Percentiles rank a stretch among this genome's conserved stretches.
Conservation (phyloP, 208 protist species). For the Leishmania tarentolae region DNA sequence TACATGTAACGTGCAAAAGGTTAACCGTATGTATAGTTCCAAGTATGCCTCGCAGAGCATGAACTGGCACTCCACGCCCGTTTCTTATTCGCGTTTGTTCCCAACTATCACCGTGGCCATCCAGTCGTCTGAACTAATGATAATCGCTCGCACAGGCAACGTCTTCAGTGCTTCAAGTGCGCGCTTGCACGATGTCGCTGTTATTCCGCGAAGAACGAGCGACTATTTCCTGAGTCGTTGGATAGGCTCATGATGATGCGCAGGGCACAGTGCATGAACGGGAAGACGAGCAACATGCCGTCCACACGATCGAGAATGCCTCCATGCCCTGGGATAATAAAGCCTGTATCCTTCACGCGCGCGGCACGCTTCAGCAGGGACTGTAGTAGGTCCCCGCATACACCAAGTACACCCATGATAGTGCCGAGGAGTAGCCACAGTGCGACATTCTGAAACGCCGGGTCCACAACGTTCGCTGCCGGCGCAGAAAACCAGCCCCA, state of each 20-base stretch:
- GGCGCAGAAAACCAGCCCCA: conserved; percentile 21
- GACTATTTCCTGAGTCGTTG: neutral
- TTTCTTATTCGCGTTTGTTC: neutral
- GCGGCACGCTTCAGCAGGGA: conserved; percentile 88
- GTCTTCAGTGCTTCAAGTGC: neutral
- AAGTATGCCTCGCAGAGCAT: neutral
- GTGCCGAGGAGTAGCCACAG: conserved; percentile 63
- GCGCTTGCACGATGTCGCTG: neutral
- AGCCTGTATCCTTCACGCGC: conserved; percentile 84
- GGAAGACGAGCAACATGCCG: conserved; percentile 79
- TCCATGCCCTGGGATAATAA: conserved; percentile 88
- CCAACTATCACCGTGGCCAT: neutral
- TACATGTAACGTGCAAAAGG: neutral
- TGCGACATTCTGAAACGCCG: conserved; percentile 37
- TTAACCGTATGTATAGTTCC: neutral
- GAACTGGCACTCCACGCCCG: neutral
- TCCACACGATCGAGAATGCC: conserved; percentile 92
- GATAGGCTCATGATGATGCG: conserved; percentile 29
- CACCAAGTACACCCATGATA: conserved; percentile 66
- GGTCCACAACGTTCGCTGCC: conserved; percentile 26
- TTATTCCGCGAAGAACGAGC: neutral
- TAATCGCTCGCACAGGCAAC: neutral
- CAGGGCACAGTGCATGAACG: conserved; percentile 68
- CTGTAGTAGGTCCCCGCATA: conserved; percentile 89
- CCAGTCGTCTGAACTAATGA: neutral